Percentiles rank a stretch among this genome's conserved stretches.
These are phyloP conservation scores for Talaromyces sp. DNA, from an alignment of 2,329 filamentous ascomycete species.

Conservation along the genomic window DNA sequence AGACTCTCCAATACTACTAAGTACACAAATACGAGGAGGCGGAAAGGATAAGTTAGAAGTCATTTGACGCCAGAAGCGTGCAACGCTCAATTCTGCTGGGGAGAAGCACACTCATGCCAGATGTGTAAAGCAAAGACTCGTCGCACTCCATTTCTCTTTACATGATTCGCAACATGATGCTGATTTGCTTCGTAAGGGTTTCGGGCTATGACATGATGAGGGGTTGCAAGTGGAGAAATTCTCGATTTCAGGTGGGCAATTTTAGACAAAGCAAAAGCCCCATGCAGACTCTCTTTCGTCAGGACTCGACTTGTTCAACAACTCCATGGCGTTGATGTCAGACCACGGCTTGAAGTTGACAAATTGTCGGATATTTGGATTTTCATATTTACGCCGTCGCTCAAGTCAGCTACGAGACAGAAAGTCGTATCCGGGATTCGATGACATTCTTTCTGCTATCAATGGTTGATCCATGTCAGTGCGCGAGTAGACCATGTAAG, in stretches of 20 bases:
- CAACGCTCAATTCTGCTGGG: neutral
- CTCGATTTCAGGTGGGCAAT: neutral
- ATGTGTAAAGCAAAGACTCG: neutral
- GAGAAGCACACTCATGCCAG: neutral
- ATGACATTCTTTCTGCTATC: neutral
- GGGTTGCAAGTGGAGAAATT: conserved; percentile 8
- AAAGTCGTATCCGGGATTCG: neutral
- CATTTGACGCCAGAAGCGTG: neutral
- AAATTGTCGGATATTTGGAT: neutral
- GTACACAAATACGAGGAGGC: neutral
- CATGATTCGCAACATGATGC: neutral
- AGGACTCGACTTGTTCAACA: neutral
- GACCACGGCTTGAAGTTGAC: neutral
- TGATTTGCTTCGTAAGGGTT: neutral
- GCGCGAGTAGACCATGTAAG: neutral
- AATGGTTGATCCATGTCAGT: neutral
- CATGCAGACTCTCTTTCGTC: neutral
- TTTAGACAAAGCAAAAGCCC: neutral
- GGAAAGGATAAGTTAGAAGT: neutral
- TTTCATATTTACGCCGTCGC: neutral
- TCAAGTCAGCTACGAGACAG: neutral
- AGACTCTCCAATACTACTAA: neutral
- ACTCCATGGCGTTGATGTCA: neutral
- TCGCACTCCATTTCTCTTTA: neutral
- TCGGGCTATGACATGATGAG: conserved; percentile 1